Base-by-base conservation (phyloP, 2,329 filamentous ascomycete species). In the Pseudopithomyces maydicus region DNA sequence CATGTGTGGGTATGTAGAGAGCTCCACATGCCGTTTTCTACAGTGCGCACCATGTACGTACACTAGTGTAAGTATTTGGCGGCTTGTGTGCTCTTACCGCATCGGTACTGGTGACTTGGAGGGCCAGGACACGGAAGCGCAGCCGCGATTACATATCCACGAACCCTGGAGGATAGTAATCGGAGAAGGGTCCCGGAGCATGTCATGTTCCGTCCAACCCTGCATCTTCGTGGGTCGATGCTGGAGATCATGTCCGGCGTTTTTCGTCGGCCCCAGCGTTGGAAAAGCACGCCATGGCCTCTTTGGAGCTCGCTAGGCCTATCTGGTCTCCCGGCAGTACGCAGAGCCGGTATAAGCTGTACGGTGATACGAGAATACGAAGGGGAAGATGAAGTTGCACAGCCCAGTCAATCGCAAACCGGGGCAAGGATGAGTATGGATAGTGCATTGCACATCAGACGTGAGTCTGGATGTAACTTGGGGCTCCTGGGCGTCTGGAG, bases 51-150 rank as follows among this genome's bases (percentile, higher is more conserved):
- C 11, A 12, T 32, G n/a, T n/a, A n/a, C n/a, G n/a, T n/a, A n/a
- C n/a, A n/a, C n/a, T n/a, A n/a, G n/a, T n/a, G n/a, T n/a, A n/a
- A n/a, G n/a, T n/a, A 2, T 7, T 32, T 12, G 12, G 23, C 43
- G 43, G 45, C 29, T 47, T 20, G 6, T 36, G 45, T 29, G 48
- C 48, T 41, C 26, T 42, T 26, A 17, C 20, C 38, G 48, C 48
- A 22, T n/a, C 48, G 48, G 48, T 22, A 20, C 20, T 51, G 35
- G n/a, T 51, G n/a, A n/a, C 48, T 42, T 36, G n/a, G 42, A 32
- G 26, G 17, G 36, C 36, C 8, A 32, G 36, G n/a, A 17, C 20
- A 22, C 14, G 36, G 20, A 38, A 17, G n/a, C 26, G 6, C 26
- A 15, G n/a, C 26, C 48, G 48, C 23, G 48, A 33, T 20, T n/a